Base-by-base conservation (phyloP, 345 rosid genomes). In the Dipteronia dyeriana region DNA sequence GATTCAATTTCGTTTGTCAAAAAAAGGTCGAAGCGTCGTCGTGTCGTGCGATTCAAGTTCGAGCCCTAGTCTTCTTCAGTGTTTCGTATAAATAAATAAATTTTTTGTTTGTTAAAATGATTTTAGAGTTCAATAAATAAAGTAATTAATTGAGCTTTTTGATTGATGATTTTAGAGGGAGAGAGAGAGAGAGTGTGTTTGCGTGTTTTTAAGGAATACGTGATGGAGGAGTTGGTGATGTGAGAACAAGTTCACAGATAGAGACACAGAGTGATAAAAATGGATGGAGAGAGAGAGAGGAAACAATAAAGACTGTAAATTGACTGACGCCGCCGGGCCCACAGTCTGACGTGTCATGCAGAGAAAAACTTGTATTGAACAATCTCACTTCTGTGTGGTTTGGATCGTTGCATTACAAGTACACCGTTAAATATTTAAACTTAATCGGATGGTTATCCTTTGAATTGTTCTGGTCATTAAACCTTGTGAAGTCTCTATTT, bases 261-360 rank as follows among this genome's bases (percentile, higher is more conserved):
- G 59, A 47, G 12, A 54, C 63, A 39, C 61, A 47, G 68, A 64
- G 76, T 43, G 12, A 31, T 41, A 41, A 41, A 41, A 41, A 41
- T 41, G 45, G 45, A 7, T 41, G 47, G 45, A 23, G 57, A 29
- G 22, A 65, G 25, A 49, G 56, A 6, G 56, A 34, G 20, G 26
- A 25, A 13, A 45, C 9, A 26, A 53, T 13, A 39, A 59, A 29
- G 81, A 69, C 70, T 70, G 66, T 6, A 69, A 75, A 51, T 79
- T 57, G 82, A 81, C 80, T 71, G 82, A 34, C 76, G 86, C 82
- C 83, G 83, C 62, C 88, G 71, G 80, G 53, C 82, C 85, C 82
- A 83, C 47, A 3, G 0, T 56, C 73, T 57, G 20, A 71, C 82
- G 77, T 71, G 85, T 73, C 75, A 62, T 77, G 14, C 79, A 23